phyloP scores from a whole-genome alignment of 441 rosid species.

The Adansonia grandidieri region DNA sequence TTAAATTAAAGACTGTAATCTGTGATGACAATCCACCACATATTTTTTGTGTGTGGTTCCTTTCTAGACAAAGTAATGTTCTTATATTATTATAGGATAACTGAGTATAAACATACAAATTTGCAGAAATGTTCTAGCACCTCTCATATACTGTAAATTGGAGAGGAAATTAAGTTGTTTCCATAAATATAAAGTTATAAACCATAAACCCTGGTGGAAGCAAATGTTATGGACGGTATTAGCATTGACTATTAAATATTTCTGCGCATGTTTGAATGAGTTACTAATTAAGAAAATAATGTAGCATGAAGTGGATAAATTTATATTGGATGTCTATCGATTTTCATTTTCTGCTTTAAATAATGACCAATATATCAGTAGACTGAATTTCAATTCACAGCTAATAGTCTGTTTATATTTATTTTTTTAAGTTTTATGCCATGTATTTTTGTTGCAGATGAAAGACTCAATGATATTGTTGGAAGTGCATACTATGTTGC shows the following conservation, averaged over 20 bases:
- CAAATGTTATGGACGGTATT: background rate
- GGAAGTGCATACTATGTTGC: slow-evolving; percentile 83
- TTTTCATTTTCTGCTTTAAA: background rate
- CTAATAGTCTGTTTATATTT: background rate
- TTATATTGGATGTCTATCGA: background rate
- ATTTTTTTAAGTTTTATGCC: background rate
- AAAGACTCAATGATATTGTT: slow-evolving; percentile 84
- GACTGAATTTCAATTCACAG: background rate
- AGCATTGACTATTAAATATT: background rate
- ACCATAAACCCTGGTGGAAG: background rate
- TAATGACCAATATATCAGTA: background rate
- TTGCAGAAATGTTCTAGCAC: background rate
- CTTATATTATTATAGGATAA: background rate
- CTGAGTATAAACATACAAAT: background rate
- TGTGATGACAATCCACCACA: slow-evolving; percentile 11
- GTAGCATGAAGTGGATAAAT: background rate
- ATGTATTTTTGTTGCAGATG: slow-evolving; percentile 52
- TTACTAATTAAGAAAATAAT: background rate
- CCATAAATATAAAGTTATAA: background rate
- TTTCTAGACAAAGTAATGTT: background rate
- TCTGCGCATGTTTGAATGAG: background rate
- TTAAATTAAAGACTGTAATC: background rate
- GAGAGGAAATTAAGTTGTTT: slow-evolving; percentile 12
- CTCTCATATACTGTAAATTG: background rate
- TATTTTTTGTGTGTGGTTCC: background rate